These are phyloP conservation scores for Veloporphyrellus conicus DNA, from an alignment of 1,284 basidiomycete genomes.

Conservation along the genomic window DNA sequence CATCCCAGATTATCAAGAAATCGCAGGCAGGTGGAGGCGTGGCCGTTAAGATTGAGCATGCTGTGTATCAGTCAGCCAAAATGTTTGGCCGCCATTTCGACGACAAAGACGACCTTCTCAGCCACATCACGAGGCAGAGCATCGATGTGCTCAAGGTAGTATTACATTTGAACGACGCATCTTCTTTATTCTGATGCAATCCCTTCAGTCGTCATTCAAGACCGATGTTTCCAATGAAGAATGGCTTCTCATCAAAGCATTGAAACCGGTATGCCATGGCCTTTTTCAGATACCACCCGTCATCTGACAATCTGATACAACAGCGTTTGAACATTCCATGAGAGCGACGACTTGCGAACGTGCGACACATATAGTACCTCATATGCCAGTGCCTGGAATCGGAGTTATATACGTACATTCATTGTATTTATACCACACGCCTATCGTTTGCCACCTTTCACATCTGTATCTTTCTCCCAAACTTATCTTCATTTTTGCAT, in stretches of 20 bases:
- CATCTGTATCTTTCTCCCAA: neutral
- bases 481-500: constrained; percentile 11
- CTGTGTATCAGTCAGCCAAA: constrained; percentile 92
- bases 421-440: constrained; percentile 34
- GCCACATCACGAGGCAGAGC: constrained; percentile 85
- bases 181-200: constrained; percentile 5
- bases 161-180: constrained; percentile 10
- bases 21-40: constrained; percentile 92
- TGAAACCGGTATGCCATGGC: constrained; percentile 70
- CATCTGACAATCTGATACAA: constrained; percentile 3
- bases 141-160: constrained; percentile 90
- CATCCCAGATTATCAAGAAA: constrained; percentile 77
- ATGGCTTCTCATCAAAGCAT: constrained; percentile 88
- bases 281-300: neutral
- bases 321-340: constrained; percentile 48
- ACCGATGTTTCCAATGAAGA: constrained; percentile 88
- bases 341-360: constrained; percentile 7
- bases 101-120: constrained; percentile 92
- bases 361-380: neutral
- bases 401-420: constrained; percentile 22
- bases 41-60: constrained; percentile 98
- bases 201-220: constrained; percentile 74
- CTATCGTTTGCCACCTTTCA: neutral
- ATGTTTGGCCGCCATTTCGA: constrained; percentile 95
- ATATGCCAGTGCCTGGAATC: constrained; percentile 4